Percentiles rank a stretch among this genome's conserved stretches.
phyloP scores from a whole-genome alignment of 2,329 filamentous ascomycete species.

The Fusarium phyllophilum region DNA sequence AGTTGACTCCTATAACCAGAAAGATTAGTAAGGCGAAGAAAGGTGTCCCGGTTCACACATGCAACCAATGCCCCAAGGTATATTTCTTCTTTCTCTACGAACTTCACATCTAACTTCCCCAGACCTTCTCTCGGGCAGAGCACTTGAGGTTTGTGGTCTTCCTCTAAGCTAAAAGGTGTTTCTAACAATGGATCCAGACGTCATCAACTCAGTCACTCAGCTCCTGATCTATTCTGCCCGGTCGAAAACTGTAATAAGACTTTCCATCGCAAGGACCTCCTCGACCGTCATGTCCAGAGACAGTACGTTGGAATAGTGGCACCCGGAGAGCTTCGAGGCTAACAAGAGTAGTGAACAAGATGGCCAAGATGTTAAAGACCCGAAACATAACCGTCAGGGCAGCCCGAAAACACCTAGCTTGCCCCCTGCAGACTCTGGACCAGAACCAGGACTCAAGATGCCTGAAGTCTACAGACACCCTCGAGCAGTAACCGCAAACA shows the following conservation, averaged over 20 bases:
- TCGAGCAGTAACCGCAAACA: slow-evolving; percentile 15
- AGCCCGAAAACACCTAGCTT: slow-evolving; percentile 31
- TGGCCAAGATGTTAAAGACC: neutral
- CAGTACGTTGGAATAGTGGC: slow-evolving; percentile 46
- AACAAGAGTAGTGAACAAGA: slow-evolving; percentile 40
- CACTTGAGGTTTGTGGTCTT: slow-evolving; percentile 63
- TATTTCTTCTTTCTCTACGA: neutral
- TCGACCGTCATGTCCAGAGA: slow-evolving; percentile 64
- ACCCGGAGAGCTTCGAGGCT: slow-evolving; percentile 7
- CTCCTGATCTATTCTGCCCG: slow-evolving; percentile 62
- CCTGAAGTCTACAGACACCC: slow-evolving; percentile 23
- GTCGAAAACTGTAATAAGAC: slow-evolving; percentile 64
- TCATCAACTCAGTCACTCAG: slow-evolving; percentile 69
- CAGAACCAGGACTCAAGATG: slow-evolving; percentile 35
- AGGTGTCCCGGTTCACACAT: slow-evolving; percentile 66
- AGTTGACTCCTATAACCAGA: slow-evolving; percentile 66
- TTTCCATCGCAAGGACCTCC: slow-evolving; percentile 68
- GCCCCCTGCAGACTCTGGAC: slow-evolving; percentile 19
- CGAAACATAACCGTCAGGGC: slow-evolving; percentile 15
- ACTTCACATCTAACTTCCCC: slow-evolving; percentile 6
- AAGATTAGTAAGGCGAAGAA: slow-evolving; percentile 69
- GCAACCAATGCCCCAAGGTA: slow-evolving; percentile 65
- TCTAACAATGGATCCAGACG: slow-evolving; percentile 56
- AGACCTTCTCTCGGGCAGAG: slow-evolving; percentile 72
- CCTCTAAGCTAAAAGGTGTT: neutral